phyloP scores from a whole-genome alignment of 306 rosid genomes.

The Psophocarpus tetragonolobus region DNA sequence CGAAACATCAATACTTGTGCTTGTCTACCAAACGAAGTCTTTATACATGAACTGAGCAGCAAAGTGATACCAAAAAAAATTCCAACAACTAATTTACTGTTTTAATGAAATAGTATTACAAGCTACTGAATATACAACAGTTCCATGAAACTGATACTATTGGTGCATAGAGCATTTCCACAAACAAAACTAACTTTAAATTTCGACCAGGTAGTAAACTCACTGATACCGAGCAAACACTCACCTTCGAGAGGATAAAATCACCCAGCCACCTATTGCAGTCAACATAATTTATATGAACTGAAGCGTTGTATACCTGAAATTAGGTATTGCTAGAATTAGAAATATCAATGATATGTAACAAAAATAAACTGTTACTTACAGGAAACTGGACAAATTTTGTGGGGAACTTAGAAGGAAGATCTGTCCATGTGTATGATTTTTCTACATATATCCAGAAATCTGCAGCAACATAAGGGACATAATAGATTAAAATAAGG shows the following conservation, averaged over 20 bases:
- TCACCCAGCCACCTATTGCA: conserved; percentile 99
- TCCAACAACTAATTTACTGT: not conserved
- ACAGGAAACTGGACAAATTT: conserved; percentile 97
- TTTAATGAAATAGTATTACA: not conserved
- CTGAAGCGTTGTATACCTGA: conserved; percentile 79
- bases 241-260: conserved; percentile 94
- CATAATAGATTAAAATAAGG: conserved; percentile 9
- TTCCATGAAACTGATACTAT: not conserved
- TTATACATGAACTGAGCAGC: not conserved
- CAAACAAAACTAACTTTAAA: not conserved
- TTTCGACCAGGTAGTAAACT: not conserved
- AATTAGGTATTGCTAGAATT: conserved; percentile 25
- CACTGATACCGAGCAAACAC: conserved; percentile 24
- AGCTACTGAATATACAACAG: not conserved
- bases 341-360: conserved; percentile 10
- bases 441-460: conserved; percentile 91
- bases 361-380: conserved; percentile 43
- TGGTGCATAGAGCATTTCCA: not conserved
- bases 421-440: conserved; percentile 95
- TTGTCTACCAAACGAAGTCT: not conserved
- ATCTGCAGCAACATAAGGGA: conserved; percentile 59
- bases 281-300: conserved; percentile 95
- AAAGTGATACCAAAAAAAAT: not conserved
- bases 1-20: not conserved
- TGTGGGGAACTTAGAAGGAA: conserved; percentile 94